Base-by-base conservation (phyloP, 108 stramenopile genomes). In the Cyclostephanos tholiformis region DNA sequence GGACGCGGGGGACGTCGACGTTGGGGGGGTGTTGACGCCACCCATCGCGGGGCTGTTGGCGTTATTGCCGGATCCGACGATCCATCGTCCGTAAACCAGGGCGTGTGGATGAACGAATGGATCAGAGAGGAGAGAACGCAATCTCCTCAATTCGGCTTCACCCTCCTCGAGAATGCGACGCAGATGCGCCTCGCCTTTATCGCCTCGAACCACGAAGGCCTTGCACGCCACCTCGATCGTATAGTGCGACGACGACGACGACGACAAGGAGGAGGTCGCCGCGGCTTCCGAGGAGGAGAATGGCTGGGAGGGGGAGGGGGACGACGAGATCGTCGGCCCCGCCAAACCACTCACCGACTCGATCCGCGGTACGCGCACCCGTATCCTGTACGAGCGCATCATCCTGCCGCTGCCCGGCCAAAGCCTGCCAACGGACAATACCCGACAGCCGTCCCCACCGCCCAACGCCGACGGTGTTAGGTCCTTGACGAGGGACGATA, bases 401-500 rank as follows among this genome's bases (percentile, higher is more conserved):
- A 91, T 90, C 20, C 93, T 84, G 11, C 93, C 93, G 38, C 87
- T 88, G 8, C 87, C 90, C 0, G 93, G 90, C 69, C 74, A 67
- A 20, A 83, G 51, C 55, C 80, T 46, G 25, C 50, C 51, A 3
- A 82, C 66, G 6, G 67, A 64, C 5, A 72, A 48, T 0, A 70
- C 23, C 61, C 67, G 74, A 16, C 44, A 46, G 3, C 16, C 44
- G 44, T 3, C 44, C n/a, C 1, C 44, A n/a, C 74, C 80, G 39
- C 80, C 80, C 23, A 82, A 46, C 36, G 41, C 26, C 8, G 27
- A 46, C 53, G 59, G 4, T 56, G 64, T 71, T 22, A 82, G 38
- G 32, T 82, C 80, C 61, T 67, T 82, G n/a, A 59, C 36, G 4
- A 82, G 60, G 13, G 73, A 71, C 17, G 59, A 59, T 13, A 75